These are phyloP conservation scores for Populus nigra DNA, from an alignment of 345 rosid species.

Conservation along the genomic window DNA sequence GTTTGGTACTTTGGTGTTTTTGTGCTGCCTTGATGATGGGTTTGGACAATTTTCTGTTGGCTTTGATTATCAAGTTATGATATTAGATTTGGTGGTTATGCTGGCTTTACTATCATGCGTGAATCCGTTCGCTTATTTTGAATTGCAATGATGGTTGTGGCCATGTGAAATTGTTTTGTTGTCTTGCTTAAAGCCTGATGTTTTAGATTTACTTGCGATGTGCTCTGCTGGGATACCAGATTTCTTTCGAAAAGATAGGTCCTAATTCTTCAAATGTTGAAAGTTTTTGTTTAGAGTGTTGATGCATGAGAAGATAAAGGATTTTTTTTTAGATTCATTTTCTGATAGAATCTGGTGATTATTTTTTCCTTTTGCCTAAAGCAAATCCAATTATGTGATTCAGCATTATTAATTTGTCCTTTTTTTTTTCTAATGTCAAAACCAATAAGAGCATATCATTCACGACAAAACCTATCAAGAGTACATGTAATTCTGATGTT, in stretches of 20 bases:
- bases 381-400: background rate
- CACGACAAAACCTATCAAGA: background rate
- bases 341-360: background rate
- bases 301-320: background rate
- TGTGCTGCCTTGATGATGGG: background rate
- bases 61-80: background rate
- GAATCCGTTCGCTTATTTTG: background rate
- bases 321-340: background rate
- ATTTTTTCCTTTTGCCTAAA: background rate
- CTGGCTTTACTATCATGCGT: background rate
- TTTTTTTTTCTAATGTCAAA: background rate
- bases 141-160: background rate
- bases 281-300: background rate
- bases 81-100: conserved; percentile 1
- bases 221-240: background rate
- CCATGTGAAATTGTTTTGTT: background rate
- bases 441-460: background rate
- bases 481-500: background rate
- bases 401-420: background rate
- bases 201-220: background rate
- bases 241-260: background rate
- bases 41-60: background rate
- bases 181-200: background rate
- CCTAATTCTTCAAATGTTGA: background rate
- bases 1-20: background rate